Conservation (phyloP, 352 stramenopile genomes). For the Pythium myriotylum region DNA sequence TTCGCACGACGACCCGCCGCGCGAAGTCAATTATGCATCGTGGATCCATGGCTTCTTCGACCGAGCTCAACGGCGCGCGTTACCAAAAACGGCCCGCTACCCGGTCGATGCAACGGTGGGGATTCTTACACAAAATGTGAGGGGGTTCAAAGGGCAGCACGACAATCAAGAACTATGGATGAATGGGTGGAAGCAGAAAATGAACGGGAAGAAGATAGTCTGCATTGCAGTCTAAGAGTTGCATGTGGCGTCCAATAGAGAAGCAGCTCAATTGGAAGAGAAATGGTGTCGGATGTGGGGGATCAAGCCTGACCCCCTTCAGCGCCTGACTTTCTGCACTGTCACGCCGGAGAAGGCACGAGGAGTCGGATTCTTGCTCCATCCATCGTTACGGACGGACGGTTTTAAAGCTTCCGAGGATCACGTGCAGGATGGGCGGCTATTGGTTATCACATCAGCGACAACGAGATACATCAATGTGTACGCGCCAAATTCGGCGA, state of each 20-base stretch:
- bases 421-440: not conserved
- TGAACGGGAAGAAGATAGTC: not conserved
- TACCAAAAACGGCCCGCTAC: not conserved
- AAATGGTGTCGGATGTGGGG: constrained; percentile 2
- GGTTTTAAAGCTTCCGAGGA: not conserved
- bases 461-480: not conserved
- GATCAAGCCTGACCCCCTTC: not conserved
- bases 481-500: too few species aligned
- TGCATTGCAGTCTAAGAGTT: not conserved
- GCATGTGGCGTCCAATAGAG: not conserved
- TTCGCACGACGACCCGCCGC: too few species aligned
- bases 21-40: not conserved
- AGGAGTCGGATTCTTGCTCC: not conserved
- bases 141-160: not conserved
- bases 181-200: not conserved
- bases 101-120: not conserved
- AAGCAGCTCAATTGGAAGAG: not conserved
- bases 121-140: constrained; percentile 4
- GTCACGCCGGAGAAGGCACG: not conserved
- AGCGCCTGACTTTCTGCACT: not conserved
- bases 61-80: not conserved
- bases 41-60: constrained; percentile 5
- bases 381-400: not conserved
- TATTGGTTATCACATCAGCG: not conserved
- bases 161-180: constrained; percentile 5